A percentile compares a stretch with the other conserved stretches of the same genome.
Evolutionary conservation across 2,329 filamentous ascomycete species (phyloP).

Genomic region (Aureobasidium lini): DNA sequence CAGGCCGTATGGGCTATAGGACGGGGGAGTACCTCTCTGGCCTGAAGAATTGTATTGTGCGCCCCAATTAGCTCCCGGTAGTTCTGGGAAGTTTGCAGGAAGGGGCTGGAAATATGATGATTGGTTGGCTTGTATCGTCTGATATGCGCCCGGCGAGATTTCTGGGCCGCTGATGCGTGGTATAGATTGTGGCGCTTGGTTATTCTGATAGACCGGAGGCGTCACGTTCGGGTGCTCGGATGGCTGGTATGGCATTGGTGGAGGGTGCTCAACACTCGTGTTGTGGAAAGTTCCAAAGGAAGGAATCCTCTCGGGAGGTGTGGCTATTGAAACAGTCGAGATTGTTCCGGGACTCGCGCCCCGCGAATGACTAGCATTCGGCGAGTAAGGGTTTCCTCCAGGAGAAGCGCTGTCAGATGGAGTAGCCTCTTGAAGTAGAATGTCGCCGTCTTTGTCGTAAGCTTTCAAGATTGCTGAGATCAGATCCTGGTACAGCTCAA

Average conservation of each 20-base stretch:
- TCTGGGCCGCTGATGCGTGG: not conserved
- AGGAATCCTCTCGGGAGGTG: conserved; percentile 24
- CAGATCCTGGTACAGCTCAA: conserved; percentile 79
- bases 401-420: conserved; percentile 36
- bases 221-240: conserved; percentile 15
- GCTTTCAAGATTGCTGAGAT: conserved; percentile 80
- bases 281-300: conserved; percentile 25
- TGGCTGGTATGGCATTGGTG: conserved; percentile 24
- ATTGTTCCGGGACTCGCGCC: conserved; percentile 37
- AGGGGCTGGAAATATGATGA: conserved; percentile 23
- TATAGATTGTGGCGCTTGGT: not conserved
- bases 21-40: not conserved
- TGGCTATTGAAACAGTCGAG: conserved; percentile 26
- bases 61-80: conserved; percentile 17
- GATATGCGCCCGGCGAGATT: conserved; percentile 10
- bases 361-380: conserved; percentile 34
- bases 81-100: conserved; percentile 23
- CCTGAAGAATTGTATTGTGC: not conserved
- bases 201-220: not conserved
- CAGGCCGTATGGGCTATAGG: not conserved
- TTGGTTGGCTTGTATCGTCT: conserved; percentile 16
- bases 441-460: conserved; percentile 58
- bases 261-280: conserved; percentile 24
- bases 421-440: conserved; percentile 41
- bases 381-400: conserved; percentile 15